phyloP scores from a whole-genome alignment of 2,329 filamentous ascomycete genomes.

The Trichoderma harzianum region DNA sequence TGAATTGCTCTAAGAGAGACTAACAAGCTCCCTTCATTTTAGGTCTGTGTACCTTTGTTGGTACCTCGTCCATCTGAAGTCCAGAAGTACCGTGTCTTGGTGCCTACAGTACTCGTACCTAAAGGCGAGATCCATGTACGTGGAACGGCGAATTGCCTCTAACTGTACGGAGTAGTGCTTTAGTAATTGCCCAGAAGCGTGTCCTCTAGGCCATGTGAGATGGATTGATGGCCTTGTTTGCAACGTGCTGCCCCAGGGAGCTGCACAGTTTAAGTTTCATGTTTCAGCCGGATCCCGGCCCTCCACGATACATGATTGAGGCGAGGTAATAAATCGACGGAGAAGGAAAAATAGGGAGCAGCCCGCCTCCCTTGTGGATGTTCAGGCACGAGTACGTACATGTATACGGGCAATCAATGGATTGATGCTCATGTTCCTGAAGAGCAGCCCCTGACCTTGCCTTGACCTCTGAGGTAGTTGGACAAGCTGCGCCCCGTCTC shows the following conservation, averaged over 20 bases:
- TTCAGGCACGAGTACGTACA: neutral
- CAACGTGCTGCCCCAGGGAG: neutral
- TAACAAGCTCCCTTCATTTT: constrained; percentile 3
- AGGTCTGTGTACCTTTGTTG: neutral
- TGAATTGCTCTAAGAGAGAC: neutral
- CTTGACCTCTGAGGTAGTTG: neutral
- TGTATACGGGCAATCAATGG: neutral
- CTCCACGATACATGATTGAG: neutral
- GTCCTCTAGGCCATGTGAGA: neutral
- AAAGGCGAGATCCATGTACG: neutral
- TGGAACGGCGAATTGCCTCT: neutral
- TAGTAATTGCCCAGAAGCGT: too few relatives aligned
- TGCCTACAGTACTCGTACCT: too few relatives aligned
- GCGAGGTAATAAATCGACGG: neutral
- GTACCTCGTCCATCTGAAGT: neutral
- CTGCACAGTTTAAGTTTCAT: neutral
- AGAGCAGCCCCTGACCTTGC: constrained; percentile 11
- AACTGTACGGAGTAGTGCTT: too few relatives aligned
- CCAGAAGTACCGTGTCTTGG: too few relatives aligned
- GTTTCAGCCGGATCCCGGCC: constrained; percentile 1
- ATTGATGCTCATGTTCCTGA: neutral
- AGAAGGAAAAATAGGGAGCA: neutral
- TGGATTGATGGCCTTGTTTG: neutral
- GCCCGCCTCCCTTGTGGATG: neutral
- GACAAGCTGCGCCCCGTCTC: constrained; percentile 11